Evolutionary conservation across 1,284 basidiomycete genomes (phyloP).

Genomic region (Sphaerobolus stellatus): DNA sequence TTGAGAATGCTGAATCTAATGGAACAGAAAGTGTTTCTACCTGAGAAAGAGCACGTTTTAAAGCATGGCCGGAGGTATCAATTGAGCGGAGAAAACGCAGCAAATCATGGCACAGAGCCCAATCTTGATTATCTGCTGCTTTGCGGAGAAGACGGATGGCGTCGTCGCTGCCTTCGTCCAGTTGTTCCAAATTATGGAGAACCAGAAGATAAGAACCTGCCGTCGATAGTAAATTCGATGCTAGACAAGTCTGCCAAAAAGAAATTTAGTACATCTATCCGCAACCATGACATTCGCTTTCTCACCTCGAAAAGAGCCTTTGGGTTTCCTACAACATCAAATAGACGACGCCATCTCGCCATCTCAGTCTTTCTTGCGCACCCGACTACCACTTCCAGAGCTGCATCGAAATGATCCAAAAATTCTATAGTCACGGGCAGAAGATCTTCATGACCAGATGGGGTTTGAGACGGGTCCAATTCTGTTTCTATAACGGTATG

Average conservation of each 20-base stretch:
- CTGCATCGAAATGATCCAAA: constrained; percentile 89
- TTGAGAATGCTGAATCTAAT: too few relatives aligned
- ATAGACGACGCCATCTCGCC: constrained; percentile 86
- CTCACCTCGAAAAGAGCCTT: constrained; percentile 85
- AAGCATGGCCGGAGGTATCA: constrained; percentile 77
- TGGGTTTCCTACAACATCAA: constrained; percentile 88
- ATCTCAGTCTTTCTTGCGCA: constrained; percentile 98
- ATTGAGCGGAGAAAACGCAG: constrained; percentile 90
- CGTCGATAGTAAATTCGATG: constrained; percentile 75
- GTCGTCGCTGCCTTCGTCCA: constrained; percentile 78
- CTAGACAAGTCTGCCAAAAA: constrained; percentile 66
- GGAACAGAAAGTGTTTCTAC: background rate
- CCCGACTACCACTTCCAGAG: constrained; percentile 90
- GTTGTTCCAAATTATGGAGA: constrained; percentile 88
- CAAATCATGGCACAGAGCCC: constrained; percentile 83
- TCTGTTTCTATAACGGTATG: constrained; percentile 96
- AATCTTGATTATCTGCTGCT: constrained; percentile 74
- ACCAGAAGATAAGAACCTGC: constrained; percentile 94
- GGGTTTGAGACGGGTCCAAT: constrained; percentile 36
- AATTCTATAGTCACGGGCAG: constrained; percentile 83
- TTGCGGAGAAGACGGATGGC: constrained; percentile 74
- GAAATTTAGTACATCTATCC: background rate
- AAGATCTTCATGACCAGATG: constrained; percentile 28
- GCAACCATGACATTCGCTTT: constrained; percentile 4
- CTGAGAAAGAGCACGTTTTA: constrained; percentile 58